These are phyloP conservation scores for Periconia sp. DNA, from an alignment of 2,329 filamentous ascomycete genomes.

Conservation along the genomic window DNA sequence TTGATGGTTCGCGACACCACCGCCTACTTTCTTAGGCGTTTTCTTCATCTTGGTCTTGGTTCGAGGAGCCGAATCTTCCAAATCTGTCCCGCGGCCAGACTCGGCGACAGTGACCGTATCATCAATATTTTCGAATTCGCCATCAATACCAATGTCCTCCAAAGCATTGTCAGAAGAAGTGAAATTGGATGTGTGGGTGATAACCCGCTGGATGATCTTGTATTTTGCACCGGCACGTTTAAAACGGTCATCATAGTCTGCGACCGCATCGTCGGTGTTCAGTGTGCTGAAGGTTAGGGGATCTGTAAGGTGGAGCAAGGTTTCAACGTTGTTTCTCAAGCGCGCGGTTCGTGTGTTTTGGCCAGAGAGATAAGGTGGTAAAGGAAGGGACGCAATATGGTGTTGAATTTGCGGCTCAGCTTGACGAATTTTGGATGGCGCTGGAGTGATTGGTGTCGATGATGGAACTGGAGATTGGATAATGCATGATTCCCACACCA, in stretches of 20 bases:
- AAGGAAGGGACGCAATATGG: conserved; percentile 47
- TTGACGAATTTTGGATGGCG: not conserved
- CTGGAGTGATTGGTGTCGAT: not conserved
- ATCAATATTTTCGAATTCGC: no score
- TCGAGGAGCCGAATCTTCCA: no score
- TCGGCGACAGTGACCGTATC: no score
- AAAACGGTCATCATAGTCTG: conserved; percentile 86
- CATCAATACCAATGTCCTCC: no score
- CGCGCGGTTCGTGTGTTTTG: conserved; percentile 56
- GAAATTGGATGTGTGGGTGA: not conserved
- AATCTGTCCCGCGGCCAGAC: no score
- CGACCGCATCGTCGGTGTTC: conserved; percentile 86
- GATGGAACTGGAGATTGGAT: not conserved
- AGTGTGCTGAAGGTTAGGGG: conserved; percentile 73
- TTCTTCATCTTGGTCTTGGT: not conserved
- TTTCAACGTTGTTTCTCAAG: conserved; percentile 73
- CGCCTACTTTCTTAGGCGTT: conserved; percentile 7
- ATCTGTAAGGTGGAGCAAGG: conserved; percentile 77
- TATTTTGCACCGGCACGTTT: conserved; percentile 81
- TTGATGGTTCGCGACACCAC: not conserved
- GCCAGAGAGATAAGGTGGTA: conserved; percentile 14
- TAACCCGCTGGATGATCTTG: conserved; percentile 78
- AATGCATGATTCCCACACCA: conserved; percentile 77
- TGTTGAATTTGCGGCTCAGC: not conserved
- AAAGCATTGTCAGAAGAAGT: no score